Percentiles rank a stretch among this genome's conserved stretches.
Evolutionary conservation across 768 basidiomycete species (phyloP).

Genomic region (Strobilomyces confusus): DNA sequence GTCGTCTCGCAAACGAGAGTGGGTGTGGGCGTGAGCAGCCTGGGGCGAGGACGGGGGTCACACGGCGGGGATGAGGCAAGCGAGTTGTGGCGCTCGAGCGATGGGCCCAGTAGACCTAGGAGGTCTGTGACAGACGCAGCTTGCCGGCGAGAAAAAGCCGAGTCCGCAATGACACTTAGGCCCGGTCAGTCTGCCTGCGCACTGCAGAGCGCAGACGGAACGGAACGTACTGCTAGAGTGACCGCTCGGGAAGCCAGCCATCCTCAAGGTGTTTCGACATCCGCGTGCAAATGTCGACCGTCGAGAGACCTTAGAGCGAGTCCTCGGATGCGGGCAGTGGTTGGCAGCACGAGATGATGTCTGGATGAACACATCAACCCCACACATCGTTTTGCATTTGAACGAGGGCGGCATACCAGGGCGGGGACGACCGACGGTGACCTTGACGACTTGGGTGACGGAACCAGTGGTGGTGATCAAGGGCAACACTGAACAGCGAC

Average conservation of each 20-base stretch:
- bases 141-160: constrained; percentile 86
- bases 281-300: constrained; percentile 73
- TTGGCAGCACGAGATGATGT: constrained; percentile 46
- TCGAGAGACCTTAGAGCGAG: constrained; percentile 67
- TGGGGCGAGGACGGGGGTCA: too few species aligned
- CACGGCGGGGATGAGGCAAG: too few species aligned
- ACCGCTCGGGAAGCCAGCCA: constrained; percentile 90
- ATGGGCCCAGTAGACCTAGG: too few species aligned
- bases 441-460: constrained; percentile 78
- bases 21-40: too few species aligned
- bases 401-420: constrained; percentile 48
- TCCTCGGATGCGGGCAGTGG: constrained; percentile 62
- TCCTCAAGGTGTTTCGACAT: constrained; percentile 55
- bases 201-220: not conserved
- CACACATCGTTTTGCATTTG: not conserved
- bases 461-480: constrained; percentile 70
- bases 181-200: not conserved
- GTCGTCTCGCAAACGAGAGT: too few species aligned
- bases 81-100: too few species aligned
- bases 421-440: constrained; percentile 84
- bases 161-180: constrained; percentile 82
- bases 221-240: constrained; percentile 80
- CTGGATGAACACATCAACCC: constrained; percentile 3
- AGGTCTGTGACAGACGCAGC: too few species aligned
- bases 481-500: constrained; percentile 49